Evolutionary conservation across 225 moss, liverwort and hornwort genomes (phyloP).

Genomic region (Physcomitrium patens): DNA sequence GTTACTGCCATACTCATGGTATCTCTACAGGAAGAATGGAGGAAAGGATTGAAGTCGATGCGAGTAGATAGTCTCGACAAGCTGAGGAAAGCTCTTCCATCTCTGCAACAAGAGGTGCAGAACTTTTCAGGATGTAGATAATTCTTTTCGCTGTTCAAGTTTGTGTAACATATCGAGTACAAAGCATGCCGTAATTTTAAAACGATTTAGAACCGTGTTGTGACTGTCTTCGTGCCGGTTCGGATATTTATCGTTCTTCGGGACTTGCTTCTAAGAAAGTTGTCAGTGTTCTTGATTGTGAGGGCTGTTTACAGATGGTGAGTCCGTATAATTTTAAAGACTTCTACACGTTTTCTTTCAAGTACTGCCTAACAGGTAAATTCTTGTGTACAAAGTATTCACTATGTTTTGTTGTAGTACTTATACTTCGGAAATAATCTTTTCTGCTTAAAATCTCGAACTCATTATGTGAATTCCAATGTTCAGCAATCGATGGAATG

Average conservation of each 20-base stretch:
- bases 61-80: slow-evolving; percentile 92
- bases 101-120: slow-evolving; percentile 83
- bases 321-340: slow-evolving; percentile 79
- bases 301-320: slow-evolving; percentile 47
- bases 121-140: slow-evolving; percentile 1
- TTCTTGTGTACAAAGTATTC: not conserved
- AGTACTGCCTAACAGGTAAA: slow-evolving; percentile 94
- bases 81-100: slow-evolving; percentile 79
- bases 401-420: not conserved
- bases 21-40: slow-evolving; percentile 85
- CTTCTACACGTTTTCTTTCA: slow-evolving; percentile 91
- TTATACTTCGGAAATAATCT: slow-evolving; percentile 9
- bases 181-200: not conserved
- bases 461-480: too few species aligned
- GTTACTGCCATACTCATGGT: not conserved
- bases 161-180: not conserved
- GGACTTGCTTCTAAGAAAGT: slow-evolving; percentile 7
- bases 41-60: slow-evolving; percentile 89
- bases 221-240: not conserved
- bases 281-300: slow-evolving; percentile 12
- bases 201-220: too few species aligned
- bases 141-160: slow-evolving; percentile 2
- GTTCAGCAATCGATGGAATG: too few species aligned
- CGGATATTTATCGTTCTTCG: not conserved
- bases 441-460: too few species aligned